A percentile compares a stretch with the other conserved stretches of the same genome.
phyloP scores from a whole-genome alignment of 306 rosid species.

The Fragaria nilgerrensis region DNA sequence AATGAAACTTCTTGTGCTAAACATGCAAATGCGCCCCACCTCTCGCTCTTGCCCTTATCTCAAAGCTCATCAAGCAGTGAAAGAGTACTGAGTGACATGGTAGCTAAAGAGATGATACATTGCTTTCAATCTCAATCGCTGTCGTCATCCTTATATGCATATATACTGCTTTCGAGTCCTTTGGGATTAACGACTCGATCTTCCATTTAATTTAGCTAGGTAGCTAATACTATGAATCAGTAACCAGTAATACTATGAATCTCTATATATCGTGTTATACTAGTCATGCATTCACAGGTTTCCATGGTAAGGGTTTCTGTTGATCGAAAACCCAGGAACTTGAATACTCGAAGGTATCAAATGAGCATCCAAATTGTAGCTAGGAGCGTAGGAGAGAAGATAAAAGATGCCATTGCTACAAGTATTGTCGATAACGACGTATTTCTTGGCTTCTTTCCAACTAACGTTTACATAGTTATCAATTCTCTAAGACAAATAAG shows the following conservation, averaged over 20 bases:
- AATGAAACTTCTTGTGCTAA: background rate
- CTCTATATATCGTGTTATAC: background rate
- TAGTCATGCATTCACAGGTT: background rate
- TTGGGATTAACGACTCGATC: background rate
- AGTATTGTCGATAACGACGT: background rate
- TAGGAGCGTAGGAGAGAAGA: background rate
- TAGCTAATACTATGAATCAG: background rate
- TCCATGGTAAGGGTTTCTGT: background rate
- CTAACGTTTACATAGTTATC: background rate
- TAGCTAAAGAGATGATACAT: background rate
- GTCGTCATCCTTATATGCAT: background rate
- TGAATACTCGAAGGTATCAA: background rate
- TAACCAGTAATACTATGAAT: background rate
- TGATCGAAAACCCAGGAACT: background rate
- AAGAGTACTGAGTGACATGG: background rate
- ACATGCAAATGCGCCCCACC: background rate
- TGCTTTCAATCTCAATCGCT: slow-evolving; percentile 8
- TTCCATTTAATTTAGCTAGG: background rate
- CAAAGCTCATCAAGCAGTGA: background rate
- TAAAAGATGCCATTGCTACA: background rate
- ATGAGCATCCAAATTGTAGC: background rate
- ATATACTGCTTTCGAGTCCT: background rate
- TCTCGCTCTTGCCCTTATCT: slow-evolving; percentile 1
- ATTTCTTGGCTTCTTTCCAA: background rate
- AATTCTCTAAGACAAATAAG: background rate